Base-by-base conservation (phyloP, 164 flowering plant genomes). In the Kalanchoe fedtschenkoi region DNA sequence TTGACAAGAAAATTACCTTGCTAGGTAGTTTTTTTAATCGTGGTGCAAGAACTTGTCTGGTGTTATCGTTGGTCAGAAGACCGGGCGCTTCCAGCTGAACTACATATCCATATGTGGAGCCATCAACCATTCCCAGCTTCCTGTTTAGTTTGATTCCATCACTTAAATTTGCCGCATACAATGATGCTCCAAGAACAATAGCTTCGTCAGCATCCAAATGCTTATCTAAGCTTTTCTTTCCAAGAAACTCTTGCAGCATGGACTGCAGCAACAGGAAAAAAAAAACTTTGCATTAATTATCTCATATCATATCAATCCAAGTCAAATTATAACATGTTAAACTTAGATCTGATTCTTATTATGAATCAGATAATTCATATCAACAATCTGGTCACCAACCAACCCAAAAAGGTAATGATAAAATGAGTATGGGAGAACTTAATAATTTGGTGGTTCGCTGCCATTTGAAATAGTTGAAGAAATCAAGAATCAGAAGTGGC, bases 191-290 rank as follows among this genome's bases (percentile, higher is more conserved):
- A 70, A 95, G 95, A 72, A 86, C 97, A 33, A 80, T 80, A 66
- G 99, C 99, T 75, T 95, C 99, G 77, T 95, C 99, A 65, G 99
- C 90, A 78, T 95, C 99, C 67, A 95, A 76, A 76, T 95, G 99
- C 71, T 69, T 91, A 76, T 83, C 99, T 74, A 95, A 71, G 65
- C 83, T 87, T 64, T 80, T 83, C 77, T 84, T 86, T 64, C 96
- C 96, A 65, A 95, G 83, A 74, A 81, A 91, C 65, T 91, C 96
- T 71, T 89, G 97, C 47, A 95, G 86, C 77, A 75, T 89, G 60
- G 88, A 86, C 99, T 95, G 84, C 22, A 17, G 58, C 34, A 30
- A 60, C n/a, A 26, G 16, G 57, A 32, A 32, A 30, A 14, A 34
- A 60, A 22, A 11, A 22, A 47, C 26, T 44, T 47, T 11, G 32